Evolutionary conservation across 2,329 filamentous ascomycete genomes (phyloP), one percentile per base, ranked within the genome.

Genomic region (Xylaria sp.): DNA sequence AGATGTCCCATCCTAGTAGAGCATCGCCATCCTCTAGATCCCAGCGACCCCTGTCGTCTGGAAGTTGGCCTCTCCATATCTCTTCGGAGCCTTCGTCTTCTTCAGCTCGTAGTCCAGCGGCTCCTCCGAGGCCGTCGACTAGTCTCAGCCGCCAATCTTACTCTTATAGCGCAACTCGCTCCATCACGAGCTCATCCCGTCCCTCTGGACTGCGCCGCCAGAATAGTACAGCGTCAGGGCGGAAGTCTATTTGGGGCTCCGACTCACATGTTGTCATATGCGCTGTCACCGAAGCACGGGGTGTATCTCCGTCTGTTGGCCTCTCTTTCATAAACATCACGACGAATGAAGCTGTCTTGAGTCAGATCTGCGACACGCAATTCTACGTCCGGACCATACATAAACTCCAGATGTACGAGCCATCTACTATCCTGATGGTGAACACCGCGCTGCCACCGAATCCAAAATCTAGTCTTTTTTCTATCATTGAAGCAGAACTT

Each of bases 291-390:
- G 94, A 98, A 79, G 94, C 93, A 52, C 91, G 94, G n/a, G 94
- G 94, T 5, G 88, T 97, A 4, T 91, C 92, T 25, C 94, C 94
- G 0, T 92, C 90, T 0, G 91, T 98, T 1, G 94, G 95, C 0
- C 84, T 97, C 50, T 93, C 94, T 2, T 94, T 98, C 76, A 85
- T 98, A 77, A 97, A 98, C 76, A 85, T 97, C 2, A 91, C 93
- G 51, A 94, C 93, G 2, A 92, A 92, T 48, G 94, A 97, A 80
- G 92, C 90, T 18, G 89, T 94, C 34, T 86, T 98, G 48, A 97
- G 93, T 77, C 94, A 98, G 76, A 95, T 98, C 72, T 94, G 92
- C 77, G 95, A 98, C 79, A 97, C 91, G 66, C 94, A 97, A 78
- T 97, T 94, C 41, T 98, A 97, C 78, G 90, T 94, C 66, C 91